Evolutionary conservation across 2,329 filamentous ascomycete species (phyloP).

Genomic region (Aspergillus fischeri): DNA sequence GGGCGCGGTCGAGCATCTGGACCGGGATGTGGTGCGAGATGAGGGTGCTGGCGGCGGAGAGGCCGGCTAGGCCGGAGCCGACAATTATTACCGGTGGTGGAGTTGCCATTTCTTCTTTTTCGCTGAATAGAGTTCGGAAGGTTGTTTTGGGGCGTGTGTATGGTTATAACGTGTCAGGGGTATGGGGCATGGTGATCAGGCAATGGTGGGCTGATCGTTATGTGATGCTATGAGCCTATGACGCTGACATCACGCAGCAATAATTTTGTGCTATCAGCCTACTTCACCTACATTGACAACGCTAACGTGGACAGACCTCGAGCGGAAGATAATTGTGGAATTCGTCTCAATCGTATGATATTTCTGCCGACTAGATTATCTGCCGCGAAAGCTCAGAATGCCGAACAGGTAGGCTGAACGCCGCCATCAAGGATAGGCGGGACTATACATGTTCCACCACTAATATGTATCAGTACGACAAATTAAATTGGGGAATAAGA

Average conservation of each 20-base stretch:
- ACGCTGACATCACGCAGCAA: background rate
- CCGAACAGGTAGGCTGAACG: background rate
- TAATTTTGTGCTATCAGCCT: no score
- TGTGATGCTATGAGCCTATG: background rate
- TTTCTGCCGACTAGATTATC: background rate
- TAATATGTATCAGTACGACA: no score
- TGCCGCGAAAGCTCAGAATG: background rate
- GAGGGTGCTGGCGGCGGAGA: conserved; percentile 57
- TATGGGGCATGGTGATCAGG: background rate
- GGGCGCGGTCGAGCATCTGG: conserved; percentile 55
- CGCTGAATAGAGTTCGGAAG: no score
- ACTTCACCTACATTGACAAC: background rate
- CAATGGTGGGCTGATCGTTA: background rate
- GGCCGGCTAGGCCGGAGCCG: conserved; percentile 62
- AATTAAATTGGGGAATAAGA: no score
- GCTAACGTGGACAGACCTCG: no score
- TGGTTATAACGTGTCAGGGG: background rate
- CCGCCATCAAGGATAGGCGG: no score
- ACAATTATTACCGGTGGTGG: conserved; percentile 51
- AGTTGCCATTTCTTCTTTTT: background rate
- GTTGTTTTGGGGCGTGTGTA: background rate
- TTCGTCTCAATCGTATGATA: background rate
- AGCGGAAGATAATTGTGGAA: background rate
- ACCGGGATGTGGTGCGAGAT: conserved; percentile 52
- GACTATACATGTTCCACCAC: no score